Percentiles rank a stretch among this genome's conserved stretches.
Conservation (phyloP, 2,329 filamentous ascomycete genomes). For the Knoxdaviesia capensis region DNA sequence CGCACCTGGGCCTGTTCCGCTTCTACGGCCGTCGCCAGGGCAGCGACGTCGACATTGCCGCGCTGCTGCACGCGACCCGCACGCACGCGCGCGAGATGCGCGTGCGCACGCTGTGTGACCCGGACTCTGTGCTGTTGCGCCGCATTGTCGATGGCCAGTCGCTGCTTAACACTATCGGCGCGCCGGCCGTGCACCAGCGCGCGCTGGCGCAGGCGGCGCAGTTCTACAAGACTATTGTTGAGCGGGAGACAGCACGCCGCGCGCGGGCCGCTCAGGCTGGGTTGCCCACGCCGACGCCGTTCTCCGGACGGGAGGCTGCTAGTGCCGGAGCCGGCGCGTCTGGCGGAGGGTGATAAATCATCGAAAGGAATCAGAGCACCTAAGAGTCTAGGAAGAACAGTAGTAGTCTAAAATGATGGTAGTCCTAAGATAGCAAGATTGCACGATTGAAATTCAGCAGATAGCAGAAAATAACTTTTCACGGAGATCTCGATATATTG, state of each 20-base stretch:
- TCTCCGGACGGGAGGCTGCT: conserved; percentile 2
- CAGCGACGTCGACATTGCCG: conserved; percentile 20
- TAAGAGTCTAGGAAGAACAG: no score
- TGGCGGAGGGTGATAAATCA: no score
- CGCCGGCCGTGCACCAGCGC: conserved; percentile 20
- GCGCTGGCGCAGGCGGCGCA: conserved; percentile 27
- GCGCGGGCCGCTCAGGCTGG: conserved; percentile 8
- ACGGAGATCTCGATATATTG: no score
- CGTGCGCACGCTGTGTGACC: conserved; percentile 35
- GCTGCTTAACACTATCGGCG: conserved; percentile 27
- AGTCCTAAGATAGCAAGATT: no score
- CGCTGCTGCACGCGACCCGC: conserved; percentile 30
- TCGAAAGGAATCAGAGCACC: no score
- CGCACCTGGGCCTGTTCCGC: conserved; percentile 30
- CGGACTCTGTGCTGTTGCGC: conserved; percentile 36
- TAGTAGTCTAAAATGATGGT: no score
- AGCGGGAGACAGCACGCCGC: conserved; percentile 18
- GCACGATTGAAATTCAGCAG: no score
- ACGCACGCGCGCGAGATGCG: conserved; percentile 30
- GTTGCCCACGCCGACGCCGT: conserved; percentile 4
- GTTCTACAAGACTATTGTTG: conserved; percentile 32
- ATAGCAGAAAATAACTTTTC: no score
- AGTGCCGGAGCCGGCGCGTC: not conserved
- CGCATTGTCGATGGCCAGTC: conserved; percentile 32
- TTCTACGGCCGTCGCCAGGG: conserved; percentile 29